Evolutionary conservation across 108 stramenopile genomes (phyloP).

Genomic region (Pseudonitzschia multistriata): DNA sequence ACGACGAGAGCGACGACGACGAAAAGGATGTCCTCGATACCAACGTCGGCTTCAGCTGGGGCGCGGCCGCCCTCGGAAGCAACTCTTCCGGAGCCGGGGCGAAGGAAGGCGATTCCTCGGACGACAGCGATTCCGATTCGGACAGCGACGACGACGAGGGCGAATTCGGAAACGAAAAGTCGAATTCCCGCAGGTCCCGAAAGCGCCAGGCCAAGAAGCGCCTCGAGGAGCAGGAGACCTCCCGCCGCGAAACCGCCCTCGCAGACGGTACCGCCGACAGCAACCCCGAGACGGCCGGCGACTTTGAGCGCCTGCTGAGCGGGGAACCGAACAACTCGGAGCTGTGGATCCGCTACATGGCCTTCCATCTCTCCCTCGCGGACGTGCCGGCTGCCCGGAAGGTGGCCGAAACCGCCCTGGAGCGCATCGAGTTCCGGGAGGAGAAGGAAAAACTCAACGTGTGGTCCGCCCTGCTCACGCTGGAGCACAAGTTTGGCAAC

Average conservation of each 20-base stretch:
- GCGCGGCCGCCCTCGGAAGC: conserved; percentile 14
- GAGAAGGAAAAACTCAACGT: conserved; percentile 92
- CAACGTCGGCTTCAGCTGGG: conserved; percentile 86
- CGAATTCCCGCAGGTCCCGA: conserved; percentile 67
- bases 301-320: conserved; percentile 94
- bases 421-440: conserved; percentile 89
- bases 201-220: conserved; percentile 73
- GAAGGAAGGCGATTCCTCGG: conserved; percentile 27
- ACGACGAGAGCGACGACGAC: conserved; percentile 27
- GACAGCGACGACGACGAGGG: conserved; percentile 48
- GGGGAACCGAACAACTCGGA: conserved; percentile 89
- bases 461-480: conserved; percentile 91
- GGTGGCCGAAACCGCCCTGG: conserved; percentile 87
- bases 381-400: conserved; percentile 89
- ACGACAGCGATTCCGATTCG: conserved; percentile 45
- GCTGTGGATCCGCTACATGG: conserved; percentile 96
- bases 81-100: not conserved
- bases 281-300: conserved; percentile 87
- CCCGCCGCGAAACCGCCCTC: conserved; percentile 72
- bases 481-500: conserved; percentile 92
- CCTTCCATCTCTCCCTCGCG: conserved; percentile 89
- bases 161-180: conserved; percentile 46
- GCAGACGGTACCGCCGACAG: conserved; percentile 89
- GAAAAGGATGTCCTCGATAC: conserved; percentile 59
- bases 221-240: conserved; percentile 75